Evolutionary conservation across 148 eudicot genomes (phyloP), one percentile per base, ranked within the genome.

Genomic region (Vaccinium corymbosum): DNA sequence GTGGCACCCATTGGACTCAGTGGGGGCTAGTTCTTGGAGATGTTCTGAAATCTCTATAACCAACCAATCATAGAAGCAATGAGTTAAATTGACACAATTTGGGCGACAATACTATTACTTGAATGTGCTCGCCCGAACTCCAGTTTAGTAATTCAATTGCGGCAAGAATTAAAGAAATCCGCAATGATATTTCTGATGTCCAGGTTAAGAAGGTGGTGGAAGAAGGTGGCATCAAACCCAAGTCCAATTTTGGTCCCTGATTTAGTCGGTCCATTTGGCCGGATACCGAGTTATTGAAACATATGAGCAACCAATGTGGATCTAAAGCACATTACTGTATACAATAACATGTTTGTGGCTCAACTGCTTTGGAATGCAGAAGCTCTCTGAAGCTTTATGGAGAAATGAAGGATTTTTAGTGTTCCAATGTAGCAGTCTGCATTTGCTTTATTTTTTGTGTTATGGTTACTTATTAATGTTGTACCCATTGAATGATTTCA

Each of bases 1-100:
- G 98, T 81, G 98, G 98, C 83, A 93, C 95, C 49, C 98, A 95
- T 86, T 95, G 98, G 98, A 95, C 98, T 6, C 98, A 95, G 32
- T 95, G 98, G 98, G 98, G 92, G 64, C 85, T 94, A 66, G 93
- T 95, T 87, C 90, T 95, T 15, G 98, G 97, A 83, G 98, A 95
- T 81, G 95, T 95, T 76, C 76, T 95, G 79, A 91, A 92, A 87
- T 89, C 87, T 76, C 38, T 95, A 50, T 88, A 86, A 88, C 64
- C 10, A 10, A 66, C 70, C 38, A 64, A 78, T 20, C n/a, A 4
- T 62, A 61, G 46, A 32, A 62, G 84, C 77, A 20, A 70, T 5
- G 13, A 42, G 70, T 76, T 46, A 25, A 0, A 78, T 70, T 11
- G 79, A 22, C 8, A 79, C 64, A 78, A 78, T 66, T 85, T 16